Conservation (phyloP, 2,329 filamentous ascomycete genomes). For the Penicillium sp. region DNA sequence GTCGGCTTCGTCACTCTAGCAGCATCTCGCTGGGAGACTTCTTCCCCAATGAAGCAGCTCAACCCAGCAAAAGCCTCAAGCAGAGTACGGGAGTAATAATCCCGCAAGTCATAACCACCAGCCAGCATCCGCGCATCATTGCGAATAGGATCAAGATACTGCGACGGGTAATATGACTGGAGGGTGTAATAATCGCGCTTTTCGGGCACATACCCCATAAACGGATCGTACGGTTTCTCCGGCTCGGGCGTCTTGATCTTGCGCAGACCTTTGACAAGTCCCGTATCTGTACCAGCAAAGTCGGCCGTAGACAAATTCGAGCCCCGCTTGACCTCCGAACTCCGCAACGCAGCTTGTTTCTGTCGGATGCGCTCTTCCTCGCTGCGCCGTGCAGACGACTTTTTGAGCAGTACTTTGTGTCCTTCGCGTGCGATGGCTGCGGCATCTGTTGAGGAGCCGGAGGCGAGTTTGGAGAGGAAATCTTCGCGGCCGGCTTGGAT, state of each 20-base stretch:
- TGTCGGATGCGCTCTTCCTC: slow-evolving; percentile 48
- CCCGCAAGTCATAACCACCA: slow-evolving; percentile 76
- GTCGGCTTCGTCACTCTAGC: slow-evolving; percentile 21
- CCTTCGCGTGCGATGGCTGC: slow-evolving; percentile 52
- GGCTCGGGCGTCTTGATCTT: slow-evolving; percentile 57
- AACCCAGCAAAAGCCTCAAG: slow-evolving; percentile 88
- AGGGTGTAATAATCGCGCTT: slow-evolving; percentile 66
- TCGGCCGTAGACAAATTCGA: slow-evolving; percentile 20
- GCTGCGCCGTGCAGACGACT: slow-evolving; percentile 60
- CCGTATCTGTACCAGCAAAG: slow-evolving; percentile 30
- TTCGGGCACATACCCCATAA: slow-evolving; percentile 65
- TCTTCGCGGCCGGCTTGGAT: slow-evolving; percentile 62
- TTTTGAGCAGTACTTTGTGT: slow-evolving; percentile 65
- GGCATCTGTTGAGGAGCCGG: slow-evolving; percentile 58
- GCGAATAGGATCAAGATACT: slow-evolving; percentile 65
- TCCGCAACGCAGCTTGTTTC: slow-evolving; percentile 43
- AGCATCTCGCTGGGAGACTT: slow-evolving; percentile 44
- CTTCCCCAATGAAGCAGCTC: slow-evolving; percentile 81
- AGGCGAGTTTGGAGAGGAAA: slow-evolving; percentile 66
- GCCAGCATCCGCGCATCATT: slow-evolving; percentile 64
- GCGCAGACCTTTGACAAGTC: slow-evolving; percentile 75
- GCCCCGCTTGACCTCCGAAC: slow-evolving; percentile 31
- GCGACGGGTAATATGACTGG: slow-evolving; percentile 67
- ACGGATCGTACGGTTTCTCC: slow-evolving; percentile 81
- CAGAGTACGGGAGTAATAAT: slow-evolving; percentile 77